A percentile compares a stretch with the other conserved stretches of the same genome.
Conservation (phyloP, 139 green algal genomes). For the Chlorella sp. region DNA sequence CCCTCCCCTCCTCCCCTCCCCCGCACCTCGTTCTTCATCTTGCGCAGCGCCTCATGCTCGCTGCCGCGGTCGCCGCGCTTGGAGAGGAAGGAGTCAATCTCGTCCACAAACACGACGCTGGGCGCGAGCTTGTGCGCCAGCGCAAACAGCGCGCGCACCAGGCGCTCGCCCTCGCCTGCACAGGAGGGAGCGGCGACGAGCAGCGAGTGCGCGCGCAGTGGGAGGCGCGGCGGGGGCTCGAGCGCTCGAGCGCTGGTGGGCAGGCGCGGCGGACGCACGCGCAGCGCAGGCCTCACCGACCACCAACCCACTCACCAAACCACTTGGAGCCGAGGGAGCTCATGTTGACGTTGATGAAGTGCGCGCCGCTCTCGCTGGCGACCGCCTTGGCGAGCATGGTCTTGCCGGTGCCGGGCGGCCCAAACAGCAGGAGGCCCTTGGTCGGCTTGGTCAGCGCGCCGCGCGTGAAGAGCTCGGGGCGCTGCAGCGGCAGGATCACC, state of each 20-base stretch:
- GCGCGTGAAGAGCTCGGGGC: slow-evolving; percentile 73
- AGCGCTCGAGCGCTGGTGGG: no score
- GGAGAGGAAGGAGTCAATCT: slow-evolving; percentile 87
- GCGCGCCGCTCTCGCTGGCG: slow-evolving; percentile 82
- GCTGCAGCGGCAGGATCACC: slow-evolving; percentile 75
- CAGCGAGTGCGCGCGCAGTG: no score
- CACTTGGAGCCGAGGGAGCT: slow-evolving; percentile 45
- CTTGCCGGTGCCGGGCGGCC: slow-evolving; percentile 88
- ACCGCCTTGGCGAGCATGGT: slow-evolving; percentile 94
- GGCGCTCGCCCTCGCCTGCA: slow-evolving; percentile 21
- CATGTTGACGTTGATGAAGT: slow-evolving; percentile 84
- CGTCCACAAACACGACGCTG: slow-evolving; percentile 98
- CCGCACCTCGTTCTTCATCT: slow-evolving; percentile 83
- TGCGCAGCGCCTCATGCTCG: slow-evolving; percentile 76
- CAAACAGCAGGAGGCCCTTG: slow-evolving; percentile 92
- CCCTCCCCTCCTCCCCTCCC: no score
- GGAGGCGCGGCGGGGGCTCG: no score
- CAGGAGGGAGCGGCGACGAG: no score
- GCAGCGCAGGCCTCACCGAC: no score
- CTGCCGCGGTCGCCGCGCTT: slow-evolving; percentile 33
- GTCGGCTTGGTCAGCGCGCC: slow-evolving; percentile 66
- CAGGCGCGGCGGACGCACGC: no score
- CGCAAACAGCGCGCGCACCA: slow-evolving; percentile 57
- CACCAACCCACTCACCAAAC: no score
- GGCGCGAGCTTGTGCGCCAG: slow-evolving; percentile 75